A percentile compares a stretch with the other conserved stretches of the same genome.
These are phyloP conservation scores for Euphorbia lathyris DNA, from an alignment of 345 rosid species.

Conservation along the genomic window DNA sequence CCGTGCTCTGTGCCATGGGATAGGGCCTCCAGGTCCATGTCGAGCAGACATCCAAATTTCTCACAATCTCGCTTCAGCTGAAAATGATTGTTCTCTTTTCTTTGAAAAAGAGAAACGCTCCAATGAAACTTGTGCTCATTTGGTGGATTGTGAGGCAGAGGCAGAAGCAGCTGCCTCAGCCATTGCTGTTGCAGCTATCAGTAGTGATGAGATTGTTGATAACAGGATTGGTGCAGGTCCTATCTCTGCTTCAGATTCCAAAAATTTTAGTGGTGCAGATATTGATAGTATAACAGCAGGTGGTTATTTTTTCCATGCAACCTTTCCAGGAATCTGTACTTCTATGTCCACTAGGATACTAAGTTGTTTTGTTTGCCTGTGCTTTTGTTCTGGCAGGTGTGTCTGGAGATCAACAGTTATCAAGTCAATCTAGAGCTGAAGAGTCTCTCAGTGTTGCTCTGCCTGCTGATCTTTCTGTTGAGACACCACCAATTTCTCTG, in stretches of 20 bases:
- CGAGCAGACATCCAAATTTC: slow-evolving; percentile 46
- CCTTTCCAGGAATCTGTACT: slow-evolving; percentile 1
- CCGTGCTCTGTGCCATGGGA: slow-evolving; percentile 47
- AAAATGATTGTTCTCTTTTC: slow-evolving; percentile 53
- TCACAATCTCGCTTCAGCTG: slow-evolving; percentile 39
- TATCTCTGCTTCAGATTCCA: slow-evolving; percentile 55
- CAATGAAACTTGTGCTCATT: slow-evolving; percentile 45
- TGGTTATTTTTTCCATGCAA: slow-evolving; percentile 18
- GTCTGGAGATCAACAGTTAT: slow-evolving; percentile 44
- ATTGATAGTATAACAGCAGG: slow-evolving; percentile 43
- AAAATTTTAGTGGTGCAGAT: slow-evolving; percentile 52
- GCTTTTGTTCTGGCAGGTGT: slow-evolving; percentile 39
- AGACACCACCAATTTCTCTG: slow-evolving; percentile 73
- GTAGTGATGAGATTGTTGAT: slow-evolving; percentile 67
- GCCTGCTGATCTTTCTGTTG: slow-evolving; percentile 96
- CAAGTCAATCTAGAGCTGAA: slow-evolving; percentile 66
- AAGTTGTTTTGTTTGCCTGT: slow-evolving; percentile 14
- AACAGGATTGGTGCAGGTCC: slow-evolving; percentile 42
- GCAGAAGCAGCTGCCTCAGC: slow-evolving; percentile 96
- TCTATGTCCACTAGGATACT: neutral
- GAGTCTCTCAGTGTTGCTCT: slow-evolving; percentile 84
- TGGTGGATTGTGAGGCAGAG: slow-evolving; percentile 77
- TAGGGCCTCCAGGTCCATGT: slow-evolving; percentile 56
- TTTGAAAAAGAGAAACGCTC: slow-evolving; percentile 64
- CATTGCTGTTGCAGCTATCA: slow-evolving; percentile 88